phyloP scores from a whole-genome alignment of 768 basidiomycete genomes.

The Termitomyces eurrhizus region DNA sequence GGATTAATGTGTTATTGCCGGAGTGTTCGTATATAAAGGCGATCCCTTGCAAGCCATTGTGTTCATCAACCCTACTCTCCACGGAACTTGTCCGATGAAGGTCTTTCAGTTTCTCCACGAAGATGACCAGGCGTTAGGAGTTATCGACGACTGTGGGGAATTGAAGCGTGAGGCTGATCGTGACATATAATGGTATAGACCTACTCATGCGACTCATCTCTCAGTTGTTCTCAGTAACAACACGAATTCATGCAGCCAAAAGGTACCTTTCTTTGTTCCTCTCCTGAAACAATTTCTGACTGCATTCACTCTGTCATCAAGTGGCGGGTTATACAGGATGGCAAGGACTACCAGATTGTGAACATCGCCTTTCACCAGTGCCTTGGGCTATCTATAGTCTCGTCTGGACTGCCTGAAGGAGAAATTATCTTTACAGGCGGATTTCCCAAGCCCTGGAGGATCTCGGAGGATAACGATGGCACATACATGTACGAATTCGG shows the following conservation, averaged over 20 bases:
- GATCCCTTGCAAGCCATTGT: neutral
- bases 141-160: neutral
- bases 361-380: neutral
- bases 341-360: neutral
- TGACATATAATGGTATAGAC: neutral
- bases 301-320: neutral
- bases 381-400: neutral
- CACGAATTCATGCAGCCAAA: neutral
- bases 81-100: neutral
- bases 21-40: neutral
- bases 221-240: neutral
- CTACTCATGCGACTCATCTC: too few species aligned
- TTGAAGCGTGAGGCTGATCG: neutral
- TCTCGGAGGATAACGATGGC: neutral
- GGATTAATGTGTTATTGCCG: neutral
- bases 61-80: neutral
- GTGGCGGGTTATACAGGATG: conserved; percentile 1
- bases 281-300: neutral
- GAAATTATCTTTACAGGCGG: neutral
- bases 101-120: neutral
- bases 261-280: neutral
- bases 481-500: neutral
- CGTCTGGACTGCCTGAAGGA: neutral
- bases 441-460: neutral
- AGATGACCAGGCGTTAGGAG: neutral